A percentile compares a stretch with the other conserved stretches of the same genome.
Evolutionary conservation across 202 grass and related monocot species (phyloP).

Genomic region (Setaria italica): DNA sequence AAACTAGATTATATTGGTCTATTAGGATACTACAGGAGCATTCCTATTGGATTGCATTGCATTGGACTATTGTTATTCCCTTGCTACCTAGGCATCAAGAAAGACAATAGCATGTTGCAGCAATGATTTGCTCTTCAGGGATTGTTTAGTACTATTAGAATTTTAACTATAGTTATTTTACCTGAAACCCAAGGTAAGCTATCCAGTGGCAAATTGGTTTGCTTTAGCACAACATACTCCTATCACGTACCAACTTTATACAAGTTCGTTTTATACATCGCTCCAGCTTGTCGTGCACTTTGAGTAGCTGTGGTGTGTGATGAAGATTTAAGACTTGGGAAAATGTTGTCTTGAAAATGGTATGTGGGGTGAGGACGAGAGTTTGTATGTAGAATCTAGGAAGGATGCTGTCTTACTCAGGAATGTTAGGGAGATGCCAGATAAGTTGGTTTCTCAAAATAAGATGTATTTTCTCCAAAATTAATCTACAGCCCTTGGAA

Average conservation of each 20-base stretch:
- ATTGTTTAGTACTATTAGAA: not conserved
- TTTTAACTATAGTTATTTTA: not conserved
- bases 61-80: constrained; percentile 3
- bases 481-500: not conserved
- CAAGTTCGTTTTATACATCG: not conserved
- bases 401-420: constrained; percentile 11
- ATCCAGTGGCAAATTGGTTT: not conserved
- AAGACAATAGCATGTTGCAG: constrained; percentile 1
- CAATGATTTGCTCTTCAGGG: not conserved
- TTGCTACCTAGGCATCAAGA: constrained; percentile 12
- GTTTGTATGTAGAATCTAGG: constrained; percentile 12
- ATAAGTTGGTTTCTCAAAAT: not conserved
- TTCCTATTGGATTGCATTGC: constrained; percentile 12
- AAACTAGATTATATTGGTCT: constrained; percentile 25
- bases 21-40: constrained; percentile 31
- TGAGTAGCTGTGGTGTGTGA: not conserved
- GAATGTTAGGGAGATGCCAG: not conserved
- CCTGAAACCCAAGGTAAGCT: not conserved
- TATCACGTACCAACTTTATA: not conserved
- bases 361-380: not conserved
- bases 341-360: not conserved
- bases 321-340: constrained; percentile 8
- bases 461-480: not conserved
- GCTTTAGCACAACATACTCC: not conserved
- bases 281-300: not conserved